phyloP scores from a whole-genome alignment of 2,329 filamentous ascomycete genomes.

The Cladosporium sp. region DNA sequence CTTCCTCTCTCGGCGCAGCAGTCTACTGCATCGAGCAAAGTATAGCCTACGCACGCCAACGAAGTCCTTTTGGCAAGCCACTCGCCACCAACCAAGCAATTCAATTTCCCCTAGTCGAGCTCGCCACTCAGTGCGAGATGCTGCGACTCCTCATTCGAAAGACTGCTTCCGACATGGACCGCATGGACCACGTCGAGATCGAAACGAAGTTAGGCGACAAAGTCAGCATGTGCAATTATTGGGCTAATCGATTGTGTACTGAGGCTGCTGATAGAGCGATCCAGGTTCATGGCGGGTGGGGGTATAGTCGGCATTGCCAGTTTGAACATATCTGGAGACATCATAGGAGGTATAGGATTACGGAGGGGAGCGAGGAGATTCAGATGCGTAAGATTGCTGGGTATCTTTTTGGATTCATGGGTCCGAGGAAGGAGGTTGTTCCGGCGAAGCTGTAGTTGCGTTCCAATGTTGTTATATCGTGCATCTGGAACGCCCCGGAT shows the following conservation, averaged over 20 bases:
- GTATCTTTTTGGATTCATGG: constrained; percentile 54
- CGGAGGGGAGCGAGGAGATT: constrained; percentile 62
- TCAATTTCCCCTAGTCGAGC: constrained; percentile 61
- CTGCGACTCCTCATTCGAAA: constrained; percentile 57
- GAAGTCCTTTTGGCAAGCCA: constrained; percentile 54
- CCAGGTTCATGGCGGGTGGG: constrained; percentile 58
- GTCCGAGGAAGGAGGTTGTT: constrained; percentile 35
- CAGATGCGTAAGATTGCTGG: constrained; percentile 63
- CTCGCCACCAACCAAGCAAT: constrained; percentile 60
- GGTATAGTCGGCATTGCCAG: constrained; percentile 55
- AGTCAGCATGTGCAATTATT: constrained; percentile 64
- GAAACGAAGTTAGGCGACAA: constrained; percentile 58
- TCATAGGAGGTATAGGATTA: constrained; percentile 60
- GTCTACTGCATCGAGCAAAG: constrained; percentile 57
- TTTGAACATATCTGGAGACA: constrained; percentile 65
- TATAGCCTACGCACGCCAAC: constrained; percentile 52
- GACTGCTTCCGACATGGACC: constrained; percentile 60
- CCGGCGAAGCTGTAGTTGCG: neutral
- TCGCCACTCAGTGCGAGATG: constrained; percentile 60
- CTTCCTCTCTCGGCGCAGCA: constrained; percentile 56
- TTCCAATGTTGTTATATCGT: too few species aligned
- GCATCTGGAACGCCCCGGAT: too few species aligned
- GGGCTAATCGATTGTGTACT: constrained; percentile 57
- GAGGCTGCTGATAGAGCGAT: constrained; percentile 61
- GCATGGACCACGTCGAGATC: constrained; percentile 50